Conservation (phyloP, 2,329 filamentous ascomycete species). For the Trichoderma breve region DNA sequence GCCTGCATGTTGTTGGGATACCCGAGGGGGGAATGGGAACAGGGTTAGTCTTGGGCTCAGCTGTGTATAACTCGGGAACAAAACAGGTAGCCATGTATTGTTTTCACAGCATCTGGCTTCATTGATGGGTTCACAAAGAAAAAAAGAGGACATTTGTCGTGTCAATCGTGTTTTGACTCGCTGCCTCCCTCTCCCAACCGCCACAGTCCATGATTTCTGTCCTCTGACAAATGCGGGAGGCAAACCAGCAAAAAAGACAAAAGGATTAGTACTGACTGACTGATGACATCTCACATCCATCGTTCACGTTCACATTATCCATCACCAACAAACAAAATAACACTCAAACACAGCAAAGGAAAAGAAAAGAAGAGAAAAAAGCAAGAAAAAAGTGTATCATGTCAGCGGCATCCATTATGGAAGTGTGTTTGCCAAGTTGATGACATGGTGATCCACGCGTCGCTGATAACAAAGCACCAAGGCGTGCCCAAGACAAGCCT, state of each 20-base stretch:
- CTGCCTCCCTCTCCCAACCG: neutral
- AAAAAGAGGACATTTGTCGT: slow-evolving; percentile 10
- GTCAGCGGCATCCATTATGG: neutral
- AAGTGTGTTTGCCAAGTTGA: neutral
- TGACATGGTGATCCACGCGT: slow-evolving; percentile 12
- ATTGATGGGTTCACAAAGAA: slow-evolving; percentile 4
- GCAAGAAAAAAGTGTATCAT: neutral
- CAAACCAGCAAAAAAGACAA: neutral
- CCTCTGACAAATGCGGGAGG: neutral
- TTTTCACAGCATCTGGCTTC: neutral
- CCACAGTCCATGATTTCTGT: neutral
- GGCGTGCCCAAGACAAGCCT: neutral
- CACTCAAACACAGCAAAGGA: neutral
- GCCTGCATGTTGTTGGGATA: slow-evolving; percentile 7
- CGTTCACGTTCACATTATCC: neutral
- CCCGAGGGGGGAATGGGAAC: neutral
- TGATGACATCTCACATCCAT: neutral
- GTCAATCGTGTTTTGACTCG: slow-evolving; percentile 3
- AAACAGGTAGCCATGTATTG: neutral
- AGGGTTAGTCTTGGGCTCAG: neutral
- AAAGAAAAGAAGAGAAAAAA: neutral
- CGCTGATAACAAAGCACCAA: slow-evolving; percentile 14
- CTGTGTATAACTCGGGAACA: neutral
- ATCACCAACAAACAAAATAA: neutral
- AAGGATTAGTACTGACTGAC: neutral